These are phyloP conservation scores for Rhodotorula paludigena DNA, from an alignment of 768 basidiomycete genomes.

Conservation along the genomic window DNA sequence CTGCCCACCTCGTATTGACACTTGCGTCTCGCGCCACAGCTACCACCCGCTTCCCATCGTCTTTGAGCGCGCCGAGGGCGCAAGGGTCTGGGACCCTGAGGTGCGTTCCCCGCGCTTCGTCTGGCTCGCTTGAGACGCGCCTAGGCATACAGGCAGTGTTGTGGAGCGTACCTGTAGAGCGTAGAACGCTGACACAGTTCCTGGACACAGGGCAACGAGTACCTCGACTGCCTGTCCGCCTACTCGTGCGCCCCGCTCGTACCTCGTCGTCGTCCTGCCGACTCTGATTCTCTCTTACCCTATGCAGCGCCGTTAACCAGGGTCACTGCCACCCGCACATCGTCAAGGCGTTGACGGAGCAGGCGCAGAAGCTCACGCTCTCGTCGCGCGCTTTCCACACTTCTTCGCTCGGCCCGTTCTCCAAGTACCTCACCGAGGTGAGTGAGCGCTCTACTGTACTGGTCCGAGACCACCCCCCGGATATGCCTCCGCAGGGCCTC, in stretches of 20 bases:
- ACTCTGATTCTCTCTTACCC: background rate
- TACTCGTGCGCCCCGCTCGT: conserved; percentile 67
- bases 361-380: conserved; percentile 83
- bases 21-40: conserved; percentile 50
- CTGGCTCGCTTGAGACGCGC: no score
- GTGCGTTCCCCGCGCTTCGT: conserved; percentile 7
- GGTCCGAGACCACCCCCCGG: no score
- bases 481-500: no score
- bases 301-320: conserved; percentile 47
- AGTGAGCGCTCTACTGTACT: conserved; percentile 44
- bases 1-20: background rate
- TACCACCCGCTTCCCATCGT: conserved; percentile 94
- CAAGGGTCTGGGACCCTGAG: conserved; percentile 51
- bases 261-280: background rate
- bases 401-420: conserved; percentile 81
- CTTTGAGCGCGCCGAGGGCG: conserved; percentile 82
- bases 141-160: no score
- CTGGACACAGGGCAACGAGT: conserved; percentile 74
- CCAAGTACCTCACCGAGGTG: conserved; percentile 75
- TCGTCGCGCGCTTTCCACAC: conserved; percentile 97
- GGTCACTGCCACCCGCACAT: conserved; percentile 91
- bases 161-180: no score
- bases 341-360: conserved; percentile 69
- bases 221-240: conserved; percentile 96
- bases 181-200: conserved; percentile 61